These are phyloP conservation scores for Rhytidiadelphus loreus DNA, from an alignment of 225 moss, liverwort and hornwort genomes.

Conservation along the genomic window DNA sequence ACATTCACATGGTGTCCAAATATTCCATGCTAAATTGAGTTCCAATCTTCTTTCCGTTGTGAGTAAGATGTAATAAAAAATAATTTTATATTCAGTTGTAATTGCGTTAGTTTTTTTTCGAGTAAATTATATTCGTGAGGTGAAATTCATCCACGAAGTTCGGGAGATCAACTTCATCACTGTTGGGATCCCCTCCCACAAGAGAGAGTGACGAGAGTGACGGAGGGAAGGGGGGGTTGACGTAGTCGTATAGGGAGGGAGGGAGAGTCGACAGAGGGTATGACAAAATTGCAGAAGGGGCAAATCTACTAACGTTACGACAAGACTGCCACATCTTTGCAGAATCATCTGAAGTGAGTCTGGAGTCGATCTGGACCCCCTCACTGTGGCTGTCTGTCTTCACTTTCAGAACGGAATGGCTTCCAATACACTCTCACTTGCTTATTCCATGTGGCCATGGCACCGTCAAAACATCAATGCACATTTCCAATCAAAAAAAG, in stretches of 20 bases:
- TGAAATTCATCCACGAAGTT: not conserved
- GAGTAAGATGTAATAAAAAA: not conserved
- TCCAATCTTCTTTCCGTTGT: not conserved
- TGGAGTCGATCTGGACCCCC: not conserved
- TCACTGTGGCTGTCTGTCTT: not conserved
- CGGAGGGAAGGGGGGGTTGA: not conserved
- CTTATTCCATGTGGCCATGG: not conserved
- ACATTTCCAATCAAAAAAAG: not conserved
- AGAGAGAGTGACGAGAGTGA: too few relatives aligned
- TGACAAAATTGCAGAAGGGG: slow-evolving; percentile 15
- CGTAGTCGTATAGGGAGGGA: not conserved
- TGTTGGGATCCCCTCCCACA: not conserved
- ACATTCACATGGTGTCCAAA: not conserved
- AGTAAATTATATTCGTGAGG: too few relatives aligned
- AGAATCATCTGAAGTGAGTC: not conserved
- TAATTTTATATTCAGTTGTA: not conserved
- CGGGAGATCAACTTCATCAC: not conserved
- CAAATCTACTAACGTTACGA: not conserved
- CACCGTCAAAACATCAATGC: not conserved
- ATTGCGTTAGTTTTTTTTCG: too few relatives aligned
- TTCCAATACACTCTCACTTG: not conserved
- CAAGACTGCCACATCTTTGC: not conserved
- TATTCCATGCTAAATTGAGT: not conserved
- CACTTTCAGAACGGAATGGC: not conserved
- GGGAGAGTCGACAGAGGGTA: not conserved